These are phyloP conservation scores for Xylariales sp. DNA, from an alignment of 2,329 filamentous ascomycete species.

Conservation along the genomic window DNA sequence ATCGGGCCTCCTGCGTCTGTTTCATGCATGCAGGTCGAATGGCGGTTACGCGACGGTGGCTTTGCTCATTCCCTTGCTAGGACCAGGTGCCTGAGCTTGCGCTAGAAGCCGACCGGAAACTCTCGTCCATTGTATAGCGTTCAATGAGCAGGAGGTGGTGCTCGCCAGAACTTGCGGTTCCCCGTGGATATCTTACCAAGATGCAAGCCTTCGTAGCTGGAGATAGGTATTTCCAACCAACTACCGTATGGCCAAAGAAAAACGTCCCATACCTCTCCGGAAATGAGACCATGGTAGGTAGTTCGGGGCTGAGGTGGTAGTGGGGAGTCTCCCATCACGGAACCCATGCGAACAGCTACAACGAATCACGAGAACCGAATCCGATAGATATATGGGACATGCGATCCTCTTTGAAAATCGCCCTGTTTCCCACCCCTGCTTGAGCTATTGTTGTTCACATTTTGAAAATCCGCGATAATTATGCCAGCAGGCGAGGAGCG, in stretches of 20 bases:
- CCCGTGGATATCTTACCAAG: neutral
- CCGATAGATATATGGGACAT: constrained; percentile 15
- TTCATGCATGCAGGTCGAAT: constrained; percentile 47
- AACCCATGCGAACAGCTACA: constrained; percentile 33
- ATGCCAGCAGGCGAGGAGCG: constrained; percentile 15
- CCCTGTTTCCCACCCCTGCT: constrained; percentile 6
- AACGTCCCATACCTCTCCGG: constrained; percentile 9
- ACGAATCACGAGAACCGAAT: constrained; percentile 38
- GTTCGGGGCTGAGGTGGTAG: constrained; percentile 39
- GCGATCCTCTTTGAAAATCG: constrained; percentile 7
- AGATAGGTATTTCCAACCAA: constrained; percentile 13
- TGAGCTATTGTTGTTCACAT: constrained; percentile 3
- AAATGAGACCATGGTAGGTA: constrained; percentile 7
- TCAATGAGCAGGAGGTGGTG: constrained; percentile 7
- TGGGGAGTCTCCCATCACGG: constrained; percentile 27
- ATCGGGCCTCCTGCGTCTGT: constrained; percentile 46
- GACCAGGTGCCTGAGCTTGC: constrained; percentile 15
- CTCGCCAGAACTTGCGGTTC: constrained; percentile 24
- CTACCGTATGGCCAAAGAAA: constrained; percentile 8
- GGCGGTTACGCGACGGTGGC: constrained; percentile 41
- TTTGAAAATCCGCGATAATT: constrained; percentile 15
- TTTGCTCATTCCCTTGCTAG: constrained; percentile 26
- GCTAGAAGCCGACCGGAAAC: constrained; percentile 31
- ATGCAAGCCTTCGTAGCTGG: constrained; percentile 1
- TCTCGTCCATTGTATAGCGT: constrained; percentile 18